A percentile compares a stretch with the other conserved stretches of the same genome.
These are phyloP conservation scores for Schizothecium vesticola DNA, from an alignment of 495 filamentous ascomycete species.

Conservation along the genomic window DNA sequence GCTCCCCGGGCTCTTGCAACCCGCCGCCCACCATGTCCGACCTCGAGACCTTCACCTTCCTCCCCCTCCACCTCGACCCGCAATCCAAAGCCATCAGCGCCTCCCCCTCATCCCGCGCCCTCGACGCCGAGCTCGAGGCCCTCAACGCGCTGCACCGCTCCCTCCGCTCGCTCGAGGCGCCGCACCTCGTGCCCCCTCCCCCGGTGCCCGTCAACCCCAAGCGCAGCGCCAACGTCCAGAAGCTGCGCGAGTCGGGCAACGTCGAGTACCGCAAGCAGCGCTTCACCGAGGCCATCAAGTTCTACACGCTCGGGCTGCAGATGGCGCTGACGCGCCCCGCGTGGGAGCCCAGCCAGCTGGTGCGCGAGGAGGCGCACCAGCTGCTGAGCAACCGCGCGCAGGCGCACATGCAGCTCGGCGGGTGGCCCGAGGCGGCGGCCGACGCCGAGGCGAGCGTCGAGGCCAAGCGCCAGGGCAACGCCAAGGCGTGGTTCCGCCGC, in stretches of 20 bases:
- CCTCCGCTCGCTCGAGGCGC: constrained; percentile 54
- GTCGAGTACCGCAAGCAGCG: constrained; percentile 68
- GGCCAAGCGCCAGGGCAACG: constrained; percentile 76
- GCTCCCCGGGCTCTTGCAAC: neutral
- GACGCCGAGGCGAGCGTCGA: constrained; percentile 91
- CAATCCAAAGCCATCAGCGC: constrained; percentile 58
- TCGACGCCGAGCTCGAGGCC: constrained; percentile 59
- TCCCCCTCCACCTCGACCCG: constrained; percentile 76
- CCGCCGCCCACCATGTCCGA: constrained; percentile 46
- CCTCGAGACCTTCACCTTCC: constrained; percentile 72
- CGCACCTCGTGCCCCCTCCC: constrained; percentile 59
- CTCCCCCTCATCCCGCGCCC: constrained; percentile 30
- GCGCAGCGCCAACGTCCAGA: constrained; percentile 75
- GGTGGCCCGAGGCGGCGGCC: constrained; percentile 74
- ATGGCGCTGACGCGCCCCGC: constrained; percentile 77
- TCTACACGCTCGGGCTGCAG: constrained; percentile 77
- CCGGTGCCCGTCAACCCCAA: constrained; percentile 81
- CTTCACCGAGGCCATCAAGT: constrained; percentile 66
- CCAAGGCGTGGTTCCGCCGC: constrained; percentile 89
- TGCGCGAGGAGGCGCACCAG: constrained; percentile 73
- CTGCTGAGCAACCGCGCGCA: constrained; percentile 86
- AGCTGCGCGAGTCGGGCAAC: constrained; percentile 87
- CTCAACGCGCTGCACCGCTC: constrained; percentile 71
- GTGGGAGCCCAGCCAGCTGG: constrained; percentile 80
- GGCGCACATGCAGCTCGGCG: constrained; percentile 71